These are phyloP conservation scores for Trichoderma hamatum DNA, from an alignment of 2,329 filamentous ascomycete species.

Conservation along the genomic window DNA sequence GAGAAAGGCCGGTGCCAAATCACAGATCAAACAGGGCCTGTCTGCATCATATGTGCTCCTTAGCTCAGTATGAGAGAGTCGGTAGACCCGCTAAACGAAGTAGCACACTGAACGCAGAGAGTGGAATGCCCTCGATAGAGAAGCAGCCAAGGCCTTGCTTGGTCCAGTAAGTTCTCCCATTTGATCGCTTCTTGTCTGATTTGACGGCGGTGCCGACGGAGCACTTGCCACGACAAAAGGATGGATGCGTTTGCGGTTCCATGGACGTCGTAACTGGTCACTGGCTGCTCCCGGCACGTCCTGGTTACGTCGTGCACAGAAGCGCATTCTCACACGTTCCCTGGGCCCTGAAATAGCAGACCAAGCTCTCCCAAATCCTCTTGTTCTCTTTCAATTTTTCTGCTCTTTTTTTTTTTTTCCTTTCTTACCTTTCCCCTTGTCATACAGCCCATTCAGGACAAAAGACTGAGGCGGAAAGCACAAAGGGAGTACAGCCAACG, in stretches of 20 bases:
- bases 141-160: constrained; percentile 30
- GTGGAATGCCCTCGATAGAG: constrained; percentile 28
- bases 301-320: neutral
- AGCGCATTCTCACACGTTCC: neutral
- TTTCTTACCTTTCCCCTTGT: neutral
- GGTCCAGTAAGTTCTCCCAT: neutral
- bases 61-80: constrained; percentile 25
- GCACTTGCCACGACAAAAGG: constrained; percentile 19
- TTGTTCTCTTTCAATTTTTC: neutral
- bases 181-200: neutral
- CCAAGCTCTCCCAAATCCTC: neutral
- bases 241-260: constrained; percentile 17
- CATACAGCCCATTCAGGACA: neutral
- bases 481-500: constrained; percentile 18
- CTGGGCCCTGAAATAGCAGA: neutral
- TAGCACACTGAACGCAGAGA: constrained; percentile 16
- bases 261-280: constrained; percentile 3
- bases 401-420: neutral
- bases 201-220: constrained; percentile 31
- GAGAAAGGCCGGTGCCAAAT: neutral
- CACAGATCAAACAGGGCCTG: constrained; percentile 19
- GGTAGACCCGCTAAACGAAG: constrained; percentile 31
- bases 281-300: constrained; percentile 5
- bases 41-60: constrained; percentile 35
- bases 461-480: constrained; percentile 5